Base-by-base conservation (phyloP, 75 land plant genomes). In the Gnetum montanum region DNA sequence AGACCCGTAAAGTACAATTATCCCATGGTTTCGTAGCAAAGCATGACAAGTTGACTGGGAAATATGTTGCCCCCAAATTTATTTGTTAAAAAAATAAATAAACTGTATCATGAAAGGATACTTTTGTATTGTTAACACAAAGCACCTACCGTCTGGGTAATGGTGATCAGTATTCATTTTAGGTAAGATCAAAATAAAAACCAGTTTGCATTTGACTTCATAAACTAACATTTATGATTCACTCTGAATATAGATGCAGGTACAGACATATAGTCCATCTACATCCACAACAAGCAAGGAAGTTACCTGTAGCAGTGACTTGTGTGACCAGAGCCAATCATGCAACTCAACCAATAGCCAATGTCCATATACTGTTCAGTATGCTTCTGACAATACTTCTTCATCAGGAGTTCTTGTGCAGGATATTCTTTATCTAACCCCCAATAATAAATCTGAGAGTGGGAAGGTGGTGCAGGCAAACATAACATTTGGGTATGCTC, bases 321-420 rank as follows among this genome's bases (percentile, higher is more conserved):
- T 56, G 20, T 84, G 88, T 62, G 54, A 41, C 36, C 43, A 3
- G 6, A 26, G 18, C 8, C 36, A 27, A 0, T 31, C 26, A 25
- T 86, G 87, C 29, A 26, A 70, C 20, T 49, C 43, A 11, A 23
- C 52, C 36, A 43, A 29, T 4, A 35, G 49, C 34, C 51, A 33
- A 54, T 88, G 93, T 64, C 79, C 79, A 33, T 88, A 83, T 53
- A 55, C 58, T 19, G 56, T 75, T 44, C 35, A 35, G 4, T 88
- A 88, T 67, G 61, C 80, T 15, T 74, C 79, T 18, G 48, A 30
- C 16, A 66, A 69, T 51, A 80, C 89, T 23, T 77, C 85, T 13
- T 68, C 90, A n/a, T 61, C 76, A 51, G 93, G 93, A 25, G 13
- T 45, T 54, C 71, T 91, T 59, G 85, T 91, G 18, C 62, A 88